Conservation (phyloP, 768 basidiomycete genomes). For the Holtermannia corniformis region DNA sequence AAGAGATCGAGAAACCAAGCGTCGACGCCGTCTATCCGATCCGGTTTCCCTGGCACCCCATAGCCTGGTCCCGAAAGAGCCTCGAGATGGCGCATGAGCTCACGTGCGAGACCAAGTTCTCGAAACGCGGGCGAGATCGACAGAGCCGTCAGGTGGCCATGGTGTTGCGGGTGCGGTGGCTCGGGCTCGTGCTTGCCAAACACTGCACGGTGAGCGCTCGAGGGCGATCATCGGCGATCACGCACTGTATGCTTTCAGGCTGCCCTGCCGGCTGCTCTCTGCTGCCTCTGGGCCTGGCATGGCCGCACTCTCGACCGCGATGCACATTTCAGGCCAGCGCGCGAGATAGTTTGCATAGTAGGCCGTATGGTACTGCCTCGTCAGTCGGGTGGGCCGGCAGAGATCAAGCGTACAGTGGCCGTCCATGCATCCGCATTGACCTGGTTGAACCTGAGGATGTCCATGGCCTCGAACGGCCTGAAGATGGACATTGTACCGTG, state of each 20-base stretch:
- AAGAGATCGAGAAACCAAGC: conserved; percentile 93
- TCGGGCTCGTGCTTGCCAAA: conserved; percentile 66
- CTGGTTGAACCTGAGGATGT: conserved; percentile 88
- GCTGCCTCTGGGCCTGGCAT: neutral
- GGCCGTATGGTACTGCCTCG: conserved; percentile 23
- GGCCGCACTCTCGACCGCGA: conserved; percentile 64
- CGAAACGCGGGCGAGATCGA: conserved; percentile 92
- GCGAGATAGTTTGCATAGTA: conserved; percentile 25
- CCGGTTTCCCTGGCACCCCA: neutral
- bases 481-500: conserved; percentile 72
- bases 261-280: conserved; percentile 42
- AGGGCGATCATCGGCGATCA: no score
- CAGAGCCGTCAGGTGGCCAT: conserved; percentile 86
- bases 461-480: conserved; percentile 75
- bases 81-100: conserved; percentile 80
- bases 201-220: conserved; percentile 48
- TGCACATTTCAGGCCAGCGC: conserved; percentile 25
- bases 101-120: conserved; percentile 71
- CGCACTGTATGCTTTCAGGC: conserved; percentile 89
- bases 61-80: conserved; percentile 51
- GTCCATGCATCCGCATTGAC: conserved; percentile 95
- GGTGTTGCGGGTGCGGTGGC: conserved; percentile 31
- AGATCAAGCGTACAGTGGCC: conserved; percentile 64
- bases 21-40: conserved; percentile 18
- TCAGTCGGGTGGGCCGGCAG: neutral